Evolutionary conservation across 108 stramenopile genomes (phyloP).

Genomic region (Phaeodactylum tricornutum): DNA sequence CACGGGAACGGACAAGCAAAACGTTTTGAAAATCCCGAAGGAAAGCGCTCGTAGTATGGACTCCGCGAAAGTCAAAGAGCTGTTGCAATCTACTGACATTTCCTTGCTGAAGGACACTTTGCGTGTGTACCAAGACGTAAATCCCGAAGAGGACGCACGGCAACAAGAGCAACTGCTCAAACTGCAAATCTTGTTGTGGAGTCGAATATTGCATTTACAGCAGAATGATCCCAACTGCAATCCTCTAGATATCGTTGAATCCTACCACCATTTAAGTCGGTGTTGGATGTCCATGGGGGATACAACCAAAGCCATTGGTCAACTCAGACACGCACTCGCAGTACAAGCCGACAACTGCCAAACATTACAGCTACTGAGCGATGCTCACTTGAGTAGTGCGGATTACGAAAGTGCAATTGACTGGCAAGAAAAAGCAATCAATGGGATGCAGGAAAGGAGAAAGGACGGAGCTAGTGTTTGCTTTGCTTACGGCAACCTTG

Average conservation of each 20-base stretch:
- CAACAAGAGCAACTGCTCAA: conserved; percentile 3
- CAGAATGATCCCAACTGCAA: too few relatives aligned
- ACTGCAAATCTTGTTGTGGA: background rate
- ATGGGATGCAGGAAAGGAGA: background rate
- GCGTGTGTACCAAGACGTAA: background rate
- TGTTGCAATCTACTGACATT: background rate
- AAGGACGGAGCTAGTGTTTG: background rate
- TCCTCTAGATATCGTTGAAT: background rate
- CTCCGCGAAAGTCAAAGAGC: conserved; percentile 2
- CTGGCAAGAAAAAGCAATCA: conserved; percentile 1
- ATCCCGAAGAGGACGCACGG: background rate
- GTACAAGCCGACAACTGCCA: background rate
- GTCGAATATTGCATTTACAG: background rate
- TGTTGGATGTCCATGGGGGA: background rate
- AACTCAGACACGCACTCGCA: background rate
- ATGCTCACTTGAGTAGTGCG: background rate
- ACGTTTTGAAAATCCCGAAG: too few relatives aligned
- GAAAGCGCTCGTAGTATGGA: too few relatives aligned
- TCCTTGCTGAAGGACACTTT: background rate
- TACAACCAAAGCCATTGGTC: background rate
- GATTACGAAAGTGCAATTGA: background rate
- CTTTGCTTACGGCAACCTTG: background rate
- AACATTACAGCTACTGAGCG: background rate
- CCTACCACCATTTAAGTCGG: background rate
- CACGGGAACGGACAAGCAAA: too few relatives aligned